These are phyloP conservation scores for Metrosideros polymorpha DNA, from an alignment of 441 rosid genomes.

Conservation along the genomic window DNA sequence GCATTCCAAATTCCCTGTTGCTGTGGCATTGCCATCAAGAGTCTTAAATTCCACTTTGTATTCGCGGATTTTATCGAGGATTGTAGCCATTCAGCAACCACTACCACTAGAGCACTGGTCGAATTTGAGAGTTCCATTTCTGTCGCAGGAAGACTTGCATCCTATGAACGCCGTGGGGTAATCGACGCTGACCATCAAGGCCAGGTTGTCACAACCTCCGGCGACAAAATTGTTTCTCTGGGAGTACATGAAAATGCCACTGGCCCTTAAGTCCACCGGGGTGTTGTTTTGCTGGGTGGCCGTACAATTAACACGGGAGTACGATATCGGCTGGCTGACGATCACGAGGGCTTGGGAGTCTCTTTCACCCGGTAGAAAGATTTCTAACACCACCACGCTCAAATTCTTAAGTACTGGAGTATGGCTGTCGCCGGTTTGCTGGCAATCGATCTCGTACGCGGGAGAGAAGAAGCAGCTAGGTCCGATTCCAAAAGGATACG, in stretches of 20 bases:
- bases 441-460: not conserved
- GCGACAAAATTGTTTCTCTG: not conserved
- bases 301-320: not conserved
- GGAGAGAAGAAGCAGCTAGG: rapidly evolving
- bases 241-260: rapidly evolving
- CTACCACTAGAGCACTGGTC: not conserved
- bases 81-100: not conserved
- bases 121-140: not conserved
- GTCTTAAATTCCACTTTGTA: not conserved
- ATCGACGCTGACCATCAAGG: not conserved
- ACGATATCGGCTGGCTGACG: rapidly evolving
- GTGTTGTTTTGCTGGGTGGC: rapidly evolving
- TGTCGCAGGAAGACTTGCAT: not conserved
- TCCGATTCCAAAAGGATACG: not conserved
- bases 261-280: rapidly evolving
- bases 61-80: not conserved
- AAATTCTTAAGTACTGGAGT: not conserved
- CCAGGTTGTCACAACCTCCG: too few relatives aligned
- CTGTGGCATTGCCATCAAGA: not conserved
- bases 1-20: not conserved
- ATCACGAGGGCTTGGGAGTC: rapidly evolving
- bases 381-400: rapidly evolving
- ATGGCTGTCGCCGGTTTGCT: not conserved
- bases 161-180: not conserved
- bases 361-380: rapidly evolving